These are phyloP conservation scores for Adiantum capillusveneris DNA, from an alignment of 75 land plant species.

Conservation along the genomic window DNA sequence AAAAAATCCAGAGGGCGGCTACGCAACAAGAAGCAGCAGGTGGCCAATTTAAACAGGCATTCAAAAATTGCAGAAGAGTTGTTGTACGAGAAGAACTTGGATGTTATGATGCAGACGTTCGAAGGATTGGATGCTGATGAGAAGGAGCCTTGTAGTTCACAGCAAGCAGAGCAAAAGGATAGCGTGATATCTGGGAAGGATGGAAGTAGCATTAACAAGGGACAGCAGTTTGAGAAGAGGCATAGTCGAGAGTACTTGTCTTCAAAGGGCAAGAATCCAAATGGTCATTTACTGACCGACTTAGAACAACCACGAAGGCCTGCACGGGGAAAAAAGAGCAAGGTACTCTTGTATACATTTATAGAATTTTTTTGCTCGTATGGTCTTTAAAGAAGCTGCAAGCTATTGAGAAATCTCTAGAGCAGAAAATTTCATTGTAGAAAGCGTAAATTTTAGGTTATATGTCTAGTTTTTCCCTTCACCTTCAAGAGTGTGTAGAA, in stretches of 20 bases:
- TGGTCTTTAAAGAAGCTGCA: too few relatives aligned
- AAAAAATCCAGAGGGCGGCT: not conserved
- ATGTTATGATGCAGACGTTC: not conserved
- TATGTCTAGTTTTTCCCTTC: too few relatives aligned
- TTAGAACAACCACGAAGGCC: conserved; percentile 10
- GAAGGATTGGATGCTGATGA: not conserved
- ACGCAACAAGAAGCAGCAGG: not conserved
- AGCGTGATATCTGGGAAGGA: not conserved
- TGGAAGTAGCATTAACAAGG: not conserved
- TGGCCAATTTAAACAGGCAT: not conserved
- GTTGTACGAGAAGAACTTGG: not conserved
- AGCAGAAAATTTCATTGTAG: too few relatives aligned
- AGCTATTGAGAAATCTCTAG: too few relatives aligned
- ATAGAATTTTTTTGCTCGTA: too few relatives aligned
- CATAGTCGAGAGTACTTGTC: not conserved
- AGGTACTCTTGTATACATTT: conserved; percentile 18
- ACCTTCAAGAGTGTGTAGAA: too few relatives aligned
- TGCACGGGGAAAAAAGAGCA: conserved; percentile 41
- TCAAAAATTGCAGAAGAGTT: not conserved
- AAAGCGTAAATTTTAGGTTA: too few relatives aligned
- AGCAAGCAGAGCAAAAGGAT: not conserved
- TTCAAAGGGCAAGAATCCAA: not conserved
- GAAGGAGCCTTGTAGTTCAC: not conserved
- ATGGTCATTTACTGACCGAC: not conserved
- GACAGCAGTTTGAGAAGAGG: not conserved